Percentiles rank a stretch among this genome's conserved stretches.
phyloP scores from a whole-genome alignment of 768 basidiomycete species.

The Dentipellis sp. region DNA sequence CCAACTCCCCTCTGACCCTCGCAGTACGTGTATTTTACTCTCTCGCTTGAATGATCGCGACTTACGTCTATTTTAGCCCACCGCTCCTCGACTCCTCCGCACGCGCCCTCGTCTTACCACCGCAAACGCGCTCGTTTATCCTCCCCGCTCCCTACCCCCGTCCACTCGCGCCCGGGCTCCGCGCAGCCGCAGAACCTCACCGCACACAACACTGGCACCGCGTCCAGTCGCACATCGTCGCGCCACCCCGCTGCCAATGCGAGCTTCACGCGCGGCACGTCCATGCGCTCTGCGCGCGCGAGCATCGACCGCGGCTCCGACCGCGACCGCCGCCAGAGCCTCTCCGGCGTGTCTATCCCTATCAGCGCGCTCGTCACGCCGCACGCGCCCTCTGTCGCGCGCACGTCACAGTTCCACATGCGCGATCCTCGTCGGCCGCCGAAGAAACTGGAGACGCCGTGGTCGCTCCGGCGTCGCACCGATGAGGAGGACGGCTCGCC shows the following conservation, averaged over 20 bases:
- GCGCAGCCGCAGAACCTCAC: constrained; percentile 10
- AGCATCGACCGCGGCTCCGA: not conserved
- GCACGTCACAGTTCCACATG: constrained; percentile 64
- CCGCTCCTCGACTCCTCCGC: constrained; percentile 26
- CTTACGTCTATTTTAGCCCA: constrained; percentile 11
- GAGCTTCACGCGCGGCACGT: not conserved
- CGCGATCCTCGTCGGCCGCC: constrained; percentile 66
- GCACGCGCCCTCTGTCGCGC: constrained; percentile 62
- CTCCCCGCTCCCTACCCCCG: constrained; percentile 24
- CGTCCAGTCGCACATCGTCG: constrained; percentile 27
- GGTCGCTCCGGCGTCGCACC: constrained; percentile 49
- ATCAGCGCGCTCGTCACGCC: constrained; percentile 72
- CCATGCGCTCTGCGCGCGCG: constrained; percentile 2
- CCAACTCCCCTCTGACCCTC: constrained; percentile 38
- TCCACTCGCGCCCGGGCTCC: constrained; percentile 29
- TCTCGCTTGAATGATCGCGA: too few relatives aligned
- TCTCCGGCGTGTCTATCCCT: constrained; percentile 70
- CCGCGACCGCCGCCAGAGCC: constrained; percentile 36
- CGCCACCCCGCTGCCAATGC: constrained; percentile 1
- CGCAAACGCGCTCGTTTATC: constrained; percentile 64
- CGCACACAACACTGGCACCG: constrained; percentile 36
- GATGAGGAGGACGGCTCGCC: constrained; percentile 43
- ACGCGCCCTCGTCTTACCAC: constrained; percentile 62
- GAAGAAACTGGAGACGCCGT: constrained; percentile 48
- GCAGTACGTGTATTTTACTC: constrained; percentile 1